These are phyloP conservation scores for Xylariaceae sp. DNA, from an alignment of 2,329 filamentous ascomycete species.

Conservation along the genomic window DNA sequence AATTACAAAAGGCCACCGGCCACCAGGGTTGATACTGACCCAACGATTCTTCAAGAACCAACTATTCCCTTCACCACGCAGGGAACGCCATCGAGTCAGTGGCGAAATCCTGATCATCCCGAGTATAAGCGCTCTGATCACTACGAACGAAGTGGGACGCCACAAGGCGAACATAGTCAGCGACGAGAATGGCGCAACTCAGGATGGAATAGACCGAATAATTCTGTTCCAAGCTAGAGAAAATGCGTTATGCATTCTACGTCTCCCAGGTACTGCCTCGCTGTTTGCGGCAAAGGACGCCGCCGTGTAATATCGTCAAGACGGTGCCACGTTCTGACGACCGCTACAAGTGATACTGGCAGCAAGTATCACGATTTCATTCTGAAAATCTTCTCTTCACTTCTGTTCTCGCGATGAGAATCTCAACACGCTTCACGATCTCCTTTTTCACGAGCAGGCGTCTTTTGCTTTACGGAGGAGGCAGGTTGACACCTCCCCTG, in stretches of 20 bases:
- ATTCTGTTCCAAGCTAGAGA: conserved; percentile 41
- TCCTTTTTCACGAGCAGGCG: conserved; percentile 21
- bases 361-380: too few relatives aligned
- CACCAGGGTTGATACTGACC: conserved; percentile 80
- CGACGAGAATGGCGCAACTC: conserved; percentile 59
- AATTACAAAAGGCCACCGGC: conserved; percentile 53
- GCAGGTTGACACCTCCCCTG: conserved; percentile 6
- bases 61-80: conserved; percentile 41
- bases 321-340: too few relatives aligned
- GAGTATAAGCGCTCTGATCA: conserved; percentile 45
- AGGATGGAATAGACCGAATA: conserved; percentile 50
- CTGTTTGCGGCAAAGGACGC: too few relatives aligned
- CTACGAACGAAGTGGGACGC: conserved; percentile 45
- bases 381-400: too few relatives aligned
- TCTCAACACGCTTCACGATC: too few relatives aligned
- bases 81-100: conserved; percentile 49
- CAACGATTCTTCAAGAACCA: conserved; percentile 63
- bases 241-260: conserved; percentile 4
- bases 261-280: too few relatives aligned
- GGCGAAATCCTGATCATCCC: conserved; percentile 45
- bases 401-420: too few relatives aligned
- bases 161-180: conserved; percentile 40
- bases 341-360: too few relatives aligned
- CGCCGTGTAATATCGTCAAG: too few relatives aligned
- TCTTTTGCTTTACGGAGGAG: conserved; percentile 21